Base-by-base conservation (phyloP, 768 basidiomycete species). In the Psilocybe cubensis region DNA sequence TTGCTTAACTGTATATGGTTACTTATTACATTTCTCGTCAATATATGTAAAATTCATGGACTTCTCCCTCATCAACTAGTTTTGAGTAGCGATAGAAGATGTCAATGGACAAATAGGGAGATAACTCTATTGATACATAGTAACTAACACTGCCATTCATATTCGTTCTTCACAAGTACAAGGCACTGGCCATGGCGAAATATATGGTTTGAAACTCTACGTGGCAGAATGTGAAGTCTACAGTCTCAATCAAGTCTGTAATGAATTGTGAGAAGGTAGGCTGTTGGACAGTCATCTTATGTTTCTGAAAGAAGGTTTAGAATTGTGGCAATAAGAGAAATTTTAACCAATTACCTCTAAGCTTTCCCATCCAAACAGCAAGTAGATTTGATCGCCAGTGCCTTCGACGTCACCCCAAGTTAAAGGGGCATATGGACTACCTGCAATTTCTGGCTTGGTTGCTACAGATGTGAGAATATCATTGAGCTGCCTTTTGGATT, bases 301-400 rank as follows among this genome's bases (percentile, higher is more conserved):
- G 46, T 8, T 6, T 20, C 46, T 48, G 11, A 46, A 18, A 28
- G 12, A 18, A 6, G 4, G 4, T 46, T 5, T 10, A 25, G 24
- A 46, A n/a, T 9, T 6, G 3, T 2, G 28, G 23, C 41, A 17
- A 17, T 9, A 46, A 48, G 4, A 48, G 27, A 28, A 11, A 9
- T 3, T 27, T 25, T 10, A 12, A 23, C n/a, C n/a, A 10, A 41
- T 41, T 52, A 63, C 63, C 56, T 55, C 27, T 27, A 33, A 31
- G 41, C 29, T 53, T 27, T 54, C 50, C 60, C 56, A 59, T 31
- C 63, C 63, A 27, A 59, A 38, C 2, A 62, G 41, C 17, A 58
- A 14, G 29, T 33, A 27, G 20, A 65, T 20, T 6, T 29, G 47
- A 28, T 10, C 31, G 14, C 1, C 28, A 10, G 11, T 53, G 54